Conservation (phyloP, 2,329 filamentous ascomycete species). For the Fusarium tuaranense region DNA sequence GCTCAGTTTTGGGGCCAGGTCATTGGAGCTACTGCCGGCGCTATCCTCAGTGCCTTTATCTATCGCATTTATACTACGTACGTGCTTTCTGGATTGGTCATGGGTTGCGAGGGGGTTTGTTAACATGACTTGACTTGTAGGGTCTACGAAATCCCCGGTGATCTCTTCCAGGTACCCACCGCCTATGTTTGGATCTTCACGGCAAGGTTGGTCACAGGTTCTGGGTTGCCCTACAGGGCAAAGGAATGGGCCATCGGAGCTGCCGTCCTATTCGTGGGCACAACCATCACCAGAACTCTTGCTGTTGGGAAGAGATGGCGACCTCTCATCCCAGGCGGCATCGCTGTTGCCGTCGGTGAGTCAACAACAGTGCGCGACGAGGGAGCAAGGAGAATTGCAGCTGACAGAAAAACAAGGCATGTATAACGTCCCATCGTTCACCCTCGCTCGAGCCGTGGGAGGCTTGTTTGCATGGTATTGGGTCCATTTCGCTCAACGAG, state of each 20-base stretch:
- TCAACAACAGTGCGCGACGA: neutral
- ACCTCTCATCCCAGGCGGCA: slow-evolving; percentile 86
- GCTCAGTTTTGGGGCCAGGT: slow-evolving; percentile 98
- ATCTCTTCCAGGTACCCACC: slow-evolving; percentile 92
- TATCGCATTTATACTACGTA: slow-evolving; percentile 86
- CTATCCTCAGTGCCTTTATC: slow-evolving; percentile 85
- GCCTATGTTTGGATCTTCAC: slow-evolving; percentile 99
- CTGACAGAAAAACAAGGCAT: slow-evolving; percentile 70
- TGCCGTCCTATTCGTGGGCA: slow-evolving; percentile 77
- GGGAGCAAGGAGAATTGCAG: neutral
- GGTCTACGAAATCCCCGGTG: slow-evolving; percentile 89
- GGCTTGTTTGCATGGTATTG: slow-evolving; percentile 83
- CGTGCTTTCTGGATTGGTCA: slow-evolving; percentile 29
- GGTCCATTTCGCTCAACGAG: slow-evolving; percentile 64
- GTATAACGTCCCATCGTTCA: slow-evolving; percentile 98
- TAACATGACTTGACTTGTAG: slow-evolving; percentile 49
- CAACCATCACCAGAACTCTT: slow-evolving; percentile 78
- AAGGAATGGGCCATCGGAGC: slow-evolving; percentile 81
- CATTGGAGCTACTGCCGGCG: slow-evolving; percentile 87
- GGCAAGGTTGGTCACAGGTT: slow-evolving; percentile 89
- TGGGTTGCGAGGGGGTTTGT: neutral
- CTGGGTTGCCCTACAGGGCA: slow-evolving; percentile 87
- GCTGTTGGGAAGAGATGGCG: slow-evolving; percentile 72
- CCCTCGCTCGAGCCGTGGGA: slow-evolving; percentile 85
- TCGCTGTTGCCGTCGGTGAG: slow-evolving; percentile 90